Base-by-base conservation (phyloP, 208 protist species). In the Acanthamoeba sp. region DNA sequence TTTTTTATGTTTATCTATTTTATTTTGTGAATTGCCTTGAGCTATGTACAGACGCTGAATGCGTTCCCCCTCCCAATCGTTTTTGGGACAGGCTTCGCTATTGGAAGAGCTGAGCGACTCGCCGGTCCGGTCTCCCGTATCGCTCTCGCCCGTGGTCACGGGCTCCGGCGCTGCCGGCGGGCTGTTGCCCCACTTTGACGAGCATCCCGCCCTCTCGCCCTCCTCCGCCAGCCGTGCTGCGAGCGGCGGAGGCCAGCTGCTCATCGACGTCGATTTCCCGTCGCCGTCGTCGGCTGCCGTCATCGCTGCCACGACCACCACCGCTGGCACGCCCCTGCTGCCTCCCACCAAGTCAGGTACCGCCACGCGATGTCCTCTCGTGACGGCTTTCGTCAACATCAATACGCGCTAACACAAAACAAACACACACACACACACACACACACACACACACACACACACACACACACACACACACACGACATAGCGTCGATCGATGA, bases 251-350 rank as follows among this genome's bases (percentile, higher is more conserved):
- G 4, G 2, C 24, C 59, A 69, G 18, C 29, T 69, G 59, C 59
- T 69, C 59, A 69, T 69, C 29, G 59, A 69, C 29, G 59, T 69
- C 59, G 59, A 69, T n/a, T 69, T 69, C 29, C 59, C 59, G 22
- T n/a, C 59, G 7, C 4, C 59, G 9, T 69, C 59, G 7, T 3
- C n/a, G 6, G 52, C 52, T 6, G 18, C 52, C 52, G 52, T 59
- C n/a, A n/a, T n/a, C 52, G 52, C 52, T 5, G 52, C 52, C 52
- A 27, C 52, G 18, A 59, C 52, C 16, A 59, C 52, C 5, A 59
- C 12, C 52, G 52, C 52, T 20, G 52, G 52, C 12, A 59, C 52
- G 52, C 22, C 52, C 27, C 52, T 59, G 18, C 52, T 59, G 52
- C 52, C 52, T 3, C 52, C 52, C 22, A 59, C 52, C 18, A 59